Base-by-base conservation (phyloP, 352 stramenopile genomes). In the Thalassiosira exigua region DNA sequence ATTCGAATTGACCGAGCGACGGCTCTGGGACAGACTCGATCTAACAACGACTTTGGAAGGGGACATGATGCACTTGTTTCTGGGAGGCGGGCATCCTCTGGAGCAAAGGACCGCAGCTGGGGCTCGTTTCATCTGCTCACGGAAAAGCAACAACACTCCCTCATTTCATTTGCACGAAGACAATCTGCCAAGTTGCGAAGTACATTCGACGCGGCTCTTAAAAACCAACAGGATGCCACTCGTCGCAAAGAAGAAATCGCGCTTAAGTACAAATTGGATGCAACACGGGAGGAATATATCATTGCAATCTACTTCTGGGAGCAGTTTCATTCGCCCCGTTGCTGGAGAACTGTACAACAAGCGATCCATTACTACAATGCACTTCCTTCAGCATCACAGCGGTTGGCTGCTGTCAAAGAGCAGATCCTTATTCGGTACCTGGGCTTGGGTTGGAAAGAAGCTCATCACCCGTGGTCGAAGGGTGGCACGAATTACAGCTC, bases 341-440 rank as follows among this genome's bases (percentile, higher is more conserved):
- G 61, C 22, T 81, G 71, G 71, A 70, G 48, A 32, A 70, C 41
- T 68, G 32, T 44, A 33, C 7, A 61, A n/a, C 12, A 65, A 24
- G 71, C 71, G 32, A 58, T 32, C 2, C 32, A 57, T 22, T 22
- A 60, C 7, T 81, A 60, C n/a, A 39, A 51, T 0, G 22, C 53
- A 19, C 32, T 74, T 9, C 12, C 59, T 17, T 66, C 42, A 21
- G 33, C 64, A 22, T 22, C 64, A n/a, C 39, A 64, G 19, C 48
- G 29, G 51, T n/a, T 75, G 14, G 50, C 48, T 24, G 56, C 27
- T 5, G 62, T 75, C 7, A 81, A 81, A 29, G 71, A 81, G 54
- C 71, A 81, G 32, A 75, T 81, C 27, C 32, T 59, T 11, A 81
- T 79, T 29, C 12, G 69, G 7, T 62, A 64, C 29, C 27, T 54